Base-by-base conservation (phyloP, 768 basidiomycete species). In the Pluteus cervinus region DNA sequence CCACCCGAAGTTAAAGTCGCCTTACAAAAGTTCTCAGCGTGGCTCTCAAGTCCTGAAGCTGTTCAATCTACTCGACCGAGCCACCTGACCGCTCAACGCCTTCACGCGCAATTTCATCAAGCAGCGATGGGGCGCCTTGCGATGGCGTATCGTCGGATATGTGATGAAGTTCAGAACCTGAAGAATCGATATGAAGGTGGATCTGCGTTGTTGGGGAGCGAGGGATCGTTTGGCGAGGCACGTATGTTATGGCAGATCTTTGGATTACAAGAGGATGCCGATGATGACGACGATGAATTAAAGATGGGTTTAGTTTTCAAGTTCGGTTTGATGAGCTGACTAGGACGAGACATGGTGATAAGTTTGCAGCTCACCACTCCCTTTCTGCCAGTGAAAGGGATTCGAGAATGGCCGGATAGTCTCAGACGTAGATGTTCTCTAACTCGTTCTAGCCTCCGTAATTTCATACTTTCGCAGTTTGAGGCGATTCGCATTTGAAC, bases 131-230 rank as follows among this genome's bases (percentile, higher is more conserved):
- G 63, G 20, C 68, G 79, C 8, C 62, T 97, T 41, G 81, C 75
- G 2, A 58, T 57, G 22, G 76, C 80, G 2, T 99, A 98, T 59
- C 70, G 64, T 5, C 54, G 66, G 44, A 61, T 97, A 3, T 91
- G 84, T 55, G 81, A 80, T 32, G 76, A 80, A 40, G 84, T 96
- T 9, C 72, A 75, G 52, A 76, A 75, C 37, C 73, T 79, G 29
- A 73, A 75, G 56, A 88, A 89, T 45, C 71, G 69, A 55, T 98
- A 97, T 51, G 91, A 97, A 61, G 92, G 91, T 15, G 86, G 80
- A 12, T 71, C 79, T 41, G 91, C 91, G 15, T 55, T 94, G 41
- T 58, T 94, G 28, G 84, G 89, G 9, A 78, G 81, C 43, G 82
- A 86, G 61, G 59, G 87, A 56, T 86, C 86, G 17, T 89, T 89